Conservation (phyloP, 331 rosid genomes). For the Pyrus hybrid region DNA sequence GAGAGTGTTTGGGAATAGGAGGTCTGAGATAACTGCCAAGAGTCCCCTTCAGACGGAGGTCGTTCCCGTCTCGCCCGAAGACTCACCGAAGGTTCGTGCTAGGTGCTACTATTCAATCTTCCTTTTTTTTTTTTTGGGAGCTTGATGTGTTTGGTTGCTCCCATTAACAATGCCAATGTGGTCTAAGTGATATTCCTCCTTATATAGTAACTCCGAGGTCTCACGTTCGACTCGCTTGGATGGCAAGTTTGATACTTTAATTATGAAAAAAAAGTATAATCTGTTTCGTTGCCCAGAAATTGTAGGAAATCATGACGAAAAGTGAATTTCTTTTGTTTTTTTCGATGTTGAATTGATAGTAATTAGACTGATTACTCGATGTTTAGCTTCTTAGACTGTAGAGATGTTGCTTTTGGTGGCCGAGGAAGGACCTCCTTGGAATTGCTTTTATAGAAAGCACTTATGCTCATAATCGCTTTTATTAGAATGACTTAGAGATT, state of each 20-base stretch:
- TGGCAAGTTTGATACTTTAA: neutral
- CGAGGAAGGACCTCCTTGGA: neutral
- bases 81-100: conserved; percentile 45
- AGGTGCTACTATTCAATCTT: neutral
- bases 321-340: neutral
- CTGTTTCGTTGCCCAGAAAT: conserved; percentile 10
- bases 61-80: conserved; percentile 69
- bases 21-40: conserved; percentile 35
- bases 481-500: neutral
- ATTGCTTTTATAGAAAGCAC: neutral
- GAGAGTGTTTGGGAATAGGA: conserved; percentile 2
- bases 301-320: neutral
- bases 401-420: too few relatives aligned
- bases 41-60: conserved; percentile 51
- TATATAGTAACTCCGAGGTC: neutral
- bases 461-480: too few relatives aligned
- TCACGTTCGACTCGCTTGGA: neutral
- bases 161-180: neutral
- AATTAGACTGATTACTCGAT: neutral
- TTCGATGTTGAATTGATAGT: neutral
- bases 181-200: neutral
- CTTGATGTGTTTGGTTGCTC: neutral
- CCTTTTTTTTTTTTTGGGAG: neutral
- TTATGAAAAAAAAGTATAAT: neutral
- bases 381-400: too few relatives aligned